Percentiles rank a stretch among this genome's conserved stretches.
phyloP scores from a whole-genome alignment of 148 eudicot genomes.

The Rhododendron ferrugineum region DNA sequence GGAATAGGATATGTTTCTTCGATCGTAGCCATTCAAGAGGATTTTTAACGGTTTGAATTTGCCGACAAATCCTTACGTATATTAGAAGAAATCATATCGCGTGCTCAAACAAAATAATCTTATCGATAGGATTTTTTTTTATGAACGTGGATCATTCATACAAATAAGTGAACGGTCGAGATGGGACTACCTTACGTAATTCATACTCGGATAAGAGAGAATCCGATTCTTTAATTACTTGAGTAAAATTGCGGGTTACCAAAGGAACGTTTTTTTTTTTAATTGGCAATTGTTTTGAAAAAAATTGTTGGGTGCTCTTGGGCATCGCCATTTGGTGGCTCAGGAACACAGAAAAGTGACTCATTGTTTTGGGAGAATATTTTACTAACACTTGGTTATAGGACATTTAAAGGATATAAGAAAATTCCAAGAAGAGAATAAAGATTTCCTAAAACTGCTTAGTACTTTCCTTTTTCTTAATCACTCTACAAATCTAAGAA shows the following conservation, averaged over 20 bases:
- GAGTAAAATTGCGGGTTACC: background rate
- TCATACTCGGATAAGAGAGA: no score
- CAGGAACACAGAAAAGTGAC: background rate
- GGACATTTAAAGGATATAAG: background rate
- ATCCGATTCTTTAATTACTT: background rate
- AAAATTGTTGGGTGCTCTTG: background rate
- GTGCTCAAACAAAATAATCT: no score
- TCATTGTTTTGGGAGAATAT: background rate
- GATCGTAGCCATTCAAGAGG: no score
- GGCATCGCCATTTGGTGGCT: background rate
- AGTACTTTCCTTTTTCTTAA: background rate
- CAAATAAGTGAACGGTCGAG: background rate
- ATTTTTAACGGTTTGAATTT: no score
- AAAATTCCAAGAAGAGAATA: background rate
- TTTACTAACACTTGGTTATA: background rate
- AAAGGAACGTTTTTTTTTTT: background rate
- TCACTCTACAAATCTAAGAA: background rate
- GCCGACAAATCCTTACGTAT: no score
- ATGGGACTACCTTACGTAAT: background rate
- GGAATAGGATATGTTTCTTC: no score
- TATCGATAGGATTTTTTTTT: background rate
- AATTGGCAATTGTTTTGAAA: background rate
- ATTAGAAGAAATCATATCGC: background rate
- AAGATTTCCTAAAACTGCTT: background rate
- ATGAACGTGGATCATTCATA: no score